Evolutionary conservation across 306 rosid genomes (phyloP).

Genomic region (Medicago ruthenica): DNA sequence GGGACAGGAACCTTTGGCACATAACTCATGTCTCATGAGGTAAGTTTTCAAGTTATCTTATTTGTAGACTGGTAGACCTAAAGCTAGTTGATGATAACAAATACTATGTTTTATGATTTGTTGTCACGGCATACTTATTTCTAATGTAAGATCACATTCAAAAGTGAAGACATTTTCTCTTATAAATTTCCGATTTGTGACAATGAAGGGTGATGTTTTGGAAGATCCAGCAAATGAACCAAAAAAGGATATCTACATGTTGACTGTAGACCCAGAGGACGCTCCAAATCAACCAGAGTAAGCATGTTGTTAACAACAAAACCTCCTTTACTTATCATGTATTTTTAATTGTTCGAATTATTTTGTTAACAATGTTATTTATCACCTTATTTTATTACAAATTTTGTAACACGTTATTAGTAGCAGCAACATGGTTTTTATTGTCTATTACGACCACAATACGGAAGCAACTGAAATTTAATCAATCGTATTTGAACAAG

Average conservation of each 20-base stretch:
- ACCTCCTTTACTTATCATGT: too few relatives aligned
- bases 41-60: constrained; percentile 30
- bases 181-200: constrained; percentile 32
- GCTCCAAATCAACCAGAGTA: constrained; percentile 90
- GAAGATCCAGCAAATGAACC: constrained; percentile 94
- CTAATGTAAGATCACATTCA: not conserved
- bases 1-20: constrained; percentile 91
- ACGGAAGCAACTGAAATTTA: too few relatives aligned
- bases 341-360: too few relatives aligned
- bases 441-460: too few relatives aligned
- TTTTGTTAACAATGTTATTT: too few relatives aligned
- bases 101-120: not conserved
- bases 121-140: not conserved
- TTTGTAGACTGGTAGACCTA: not conserved
- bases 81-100: constrained; percentile 8
- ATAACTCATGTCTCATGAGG: constrained; percentile 72
- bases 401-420: too few relatives aligned
- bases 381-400: too few relatives aligned
- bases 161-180: constrained; percentile 22
- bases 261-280: constrained; percentile 81
- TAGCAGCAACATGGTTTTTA: too few relatives aligned
- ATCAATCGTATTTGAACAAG: not conserved
- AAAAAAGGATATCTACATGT: constrained; percentile 86
- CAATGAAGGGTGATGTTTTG: constrained; percentile 80
- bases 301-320: constrained; percentile 11